Evolutionary conservation across 306 rosid genomes (phyloP), one percentile per base, ranked within the genome.

Genomic region (Amphicarpaea edgeworthii): DNA sequence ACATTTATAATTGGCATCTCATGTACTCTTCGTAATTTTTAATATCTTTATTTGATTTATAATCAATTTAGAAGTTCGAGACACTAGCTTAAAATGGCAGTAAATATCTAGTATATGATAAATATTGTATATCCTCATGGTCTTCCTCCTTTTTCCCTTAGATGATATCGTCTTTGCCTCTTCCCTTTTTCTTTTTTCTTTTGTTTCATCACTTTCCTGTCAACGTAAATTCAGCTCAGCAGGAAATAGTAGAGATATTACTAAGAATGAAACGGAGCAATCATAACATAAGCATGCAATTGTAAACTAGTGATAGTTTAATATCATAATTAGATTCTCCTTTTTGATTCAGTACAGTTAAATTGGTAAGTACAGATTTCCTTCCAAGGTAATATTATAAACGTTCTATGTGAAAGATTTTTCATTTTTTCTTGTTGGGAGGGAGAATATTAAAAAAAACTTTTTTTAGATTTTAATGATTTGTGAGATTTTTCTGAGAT

Each of bases 181-280:
- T 28, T 58, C 65, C 54, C 70, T 83, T 72, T 54, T 88, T 68
- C 63, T 84, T 73, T 68, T 84, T 70, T 34, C 66, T 76, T 64
- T 82, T 67, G 28, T 24, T 17, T 80, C 82, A 2, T 63, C 51
- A n/a, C 28, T 69, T 21, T 79, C 90, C 92, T 86, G 80, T 60
- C 46, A 53, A 70, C 76, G 75, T 34, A 75, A 51, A 45, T 70
- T 30, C 58, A 47, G 20, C 59, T 10, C 12, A 66, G 37, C 37
- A 30, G 7, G 37, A 30, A 30, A 30, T 30, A 30, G 37, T 30
- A 30, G 37, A 5, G 6, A 30, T 30, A 6, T 28, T 2, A 30
- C 5, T 30, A 30, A 30, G 37, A 30, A 30, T 30, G 4, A 30
- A 30, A 30, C 5, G 5, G 5, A 30, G 37, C 37, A 30, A 30